Evolutionary conservation across 495 filamentous ascomycete genomes (phyloP), one percentile per base, ranked within the genome.

Genomic region (Cercophora newfieldiana): DNA sequence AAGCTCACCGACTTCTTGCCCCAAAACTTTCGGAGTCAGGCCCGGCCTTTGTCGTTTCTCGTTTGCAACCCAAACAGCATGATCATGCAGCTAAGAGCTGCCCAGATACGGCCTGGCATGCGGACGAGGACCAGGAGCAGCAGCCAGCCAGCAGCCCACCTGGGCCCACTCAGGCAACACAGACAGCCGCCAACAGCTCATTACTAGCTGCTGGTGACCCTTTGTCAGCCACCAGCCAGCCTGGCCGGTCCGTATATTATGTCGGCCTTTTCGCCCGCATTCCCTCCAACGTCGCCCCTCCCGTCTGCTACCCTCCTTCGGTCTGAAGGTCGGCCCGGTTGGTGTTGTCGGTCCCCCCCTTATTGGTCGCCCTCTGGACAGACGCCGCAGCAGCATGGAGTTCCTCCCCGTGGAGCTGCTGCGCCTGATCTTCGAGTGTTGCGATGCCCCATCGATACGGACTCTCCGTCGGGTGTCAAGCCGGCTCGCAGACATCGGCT

Each of bases 321-420:
- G 33, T 50, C 25, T 58, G 31, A 57, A 61, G 60, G 50, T 60
- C 53, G 61, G 50, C 30, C 54, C 24, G 30, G 48, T 65, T 67
- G 16, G 26, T 29, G 33, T 37, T 63, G 19, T 37, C 33, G 49
- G 60, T 48, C 31, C 47, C 21, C 47, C 30, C 19, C 57, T 29
- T 61, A 31, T 37, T 47, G 29, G 44, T 67, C 58, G 59, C 66
- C 51, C 60, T 24, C 33, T 44, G 37, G 6, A n/a, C 37, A 14
- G 37, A 44, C 12, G 37, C 29, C 28, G 26, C 14, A 56, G 61
- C 69, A 73, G 58, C 30, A 78, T 78, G 75, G 74, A 78, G 53
- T 62, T 51, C 59, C 74, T 82, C 50, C 81, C 81, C 12, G 79
- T 81, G 59, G 81, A 83, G 76, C 77, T 83, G 53, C 62, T 83